Percentiles rank a stretch among this genome's conserved stretches.
Conservation (phyloP, 2,329 filamentous ascomycete species). For the Pseudogymnoascus sp. region DNA sequence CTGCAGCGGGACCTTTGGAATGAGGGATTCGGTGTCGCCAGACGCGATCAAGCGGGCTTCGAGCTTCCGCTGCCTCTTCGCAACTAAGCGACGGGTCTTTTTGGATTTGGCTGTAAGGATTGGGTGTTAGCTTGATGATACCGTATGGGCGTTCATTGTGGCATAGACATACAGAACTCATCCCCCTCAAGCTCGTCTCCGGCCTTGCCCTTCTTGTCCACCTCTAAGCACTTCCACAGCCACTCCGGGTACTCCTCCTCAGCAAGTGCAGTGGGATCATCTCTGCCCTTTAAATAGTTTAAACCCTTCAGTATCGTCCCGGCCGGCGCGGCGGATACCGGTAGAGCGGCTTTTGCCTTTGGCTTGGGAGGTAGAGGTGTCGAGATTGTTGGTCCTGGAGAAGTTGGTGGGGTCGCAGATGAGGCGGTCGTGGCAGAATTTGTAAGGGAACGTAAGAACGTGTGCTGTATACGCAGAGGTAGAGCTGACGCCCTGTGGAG, state of each 20-base stretch:
- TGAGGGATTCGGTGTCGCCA: conserved; percentile 57
- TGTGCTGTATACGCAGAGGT: neutral
- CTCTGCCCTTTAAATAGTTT: conserved; percentile 66
- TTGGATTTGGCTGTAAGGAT: conserved; percentile 64
- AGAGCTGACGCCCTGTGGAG: conserved; percentile 35
- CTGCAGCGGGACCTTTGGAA: conserved; percentile 63
- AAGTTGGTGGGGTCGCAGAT: conserved; percentile 18
- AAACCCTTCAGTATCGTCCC: conserved; percentile 66
- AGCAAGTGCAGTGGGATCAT: conserved; percentile 63
- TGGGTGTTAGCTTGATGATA: neutral
- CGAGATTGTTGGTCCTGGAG: conserved; percentile 21
- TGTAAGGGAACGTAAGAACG: conserved; percentile 12
- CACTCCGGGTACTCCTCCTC: conserved; percentile 73
- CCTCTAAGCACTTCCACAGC: conserved; percentile 66
- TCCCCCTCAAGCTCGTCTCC: conserved; percentile 46
- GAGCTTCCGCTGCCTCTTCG: conserved; percentile 49
- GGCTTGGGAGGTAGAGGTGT: conserved; percentile 23
- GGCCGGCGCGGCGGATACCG: conserved; percentile 33
- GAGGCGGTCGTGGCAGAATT: conserved; percentile 19
- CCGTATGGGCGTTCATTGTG: neutral
- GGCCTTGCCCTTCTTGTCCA: conserved; percentile 44
- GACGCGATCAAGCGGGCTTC: conserved; percentile 54
- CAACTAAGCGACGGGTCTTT: conserved; percentile 65
- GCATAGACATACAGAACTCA: conserved; percentile 61
- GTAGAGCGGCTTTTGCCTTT: conserved; percentile 15